Evolutionary conservation across 2,329 filamentous ascomycete genomes (phyloP), one percentile per base, ranked within the genome.

Genomic region (Paracoccidioides brasiliensis): DNA sequence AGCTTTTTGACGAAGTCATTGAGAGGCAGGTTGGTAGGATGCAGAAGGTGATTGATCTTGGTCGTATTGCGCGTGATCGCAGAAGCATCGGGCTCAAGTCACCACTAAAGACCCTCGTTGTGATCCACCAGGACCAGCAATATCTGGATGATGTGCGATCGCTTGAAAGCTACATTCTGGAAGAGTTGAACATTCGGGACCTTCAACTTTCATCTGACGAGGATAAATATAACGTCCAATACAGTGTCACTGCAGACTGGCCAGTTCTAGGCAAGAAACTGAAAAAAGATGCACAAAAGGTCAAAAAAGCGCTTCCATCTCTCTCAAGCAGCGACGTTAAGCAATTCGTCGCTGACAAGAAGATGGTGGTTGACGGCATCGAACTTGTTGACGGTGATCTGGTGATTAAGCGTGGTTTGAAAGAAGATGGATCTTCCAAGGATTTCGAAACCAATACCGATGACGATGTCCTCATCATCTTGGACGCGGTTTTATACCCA

Each of bases 11-110:
- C 67, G 80, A 82, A 52, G 85, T 82, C 28, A 84, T 97, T 46
- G 91, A 97, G 74, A 82, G 93, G 59, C 82, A 87, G 61, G 90
- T 97, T 10, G 79, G 81, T 59, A 83, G 90, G 50, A 97, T 98
- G 93, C 91, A 97, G 71, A 86, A 84, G 62, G 90, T 97, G 67
- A 96, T 98, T 69, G 90, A 97, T 66, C 80, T 97, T 59, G 88
- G 83, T 49, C 82, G 93, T 66, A 82, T 91, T 53, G 90, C 88
- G 52, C 81, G 93, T 69, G 93, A 97, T 70, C 83, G 90, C 53
- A 83, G 86, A 57, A 83, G 84, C 46, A 84, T 96, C 64, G 88
- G 88, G 38, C 76, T 97, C 55, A 97, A 96, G 76, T 93, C 86
- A 4, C 93, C 93, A 4, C 75, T 97, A 54, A 94, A 91, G 78